A percentile compares a stretch with the other conserved stretches of the same genome.
phyloP scores from a whole-genome alignment of 352 stramenopile species.

The Globisporangium takayamanum region DNA sequence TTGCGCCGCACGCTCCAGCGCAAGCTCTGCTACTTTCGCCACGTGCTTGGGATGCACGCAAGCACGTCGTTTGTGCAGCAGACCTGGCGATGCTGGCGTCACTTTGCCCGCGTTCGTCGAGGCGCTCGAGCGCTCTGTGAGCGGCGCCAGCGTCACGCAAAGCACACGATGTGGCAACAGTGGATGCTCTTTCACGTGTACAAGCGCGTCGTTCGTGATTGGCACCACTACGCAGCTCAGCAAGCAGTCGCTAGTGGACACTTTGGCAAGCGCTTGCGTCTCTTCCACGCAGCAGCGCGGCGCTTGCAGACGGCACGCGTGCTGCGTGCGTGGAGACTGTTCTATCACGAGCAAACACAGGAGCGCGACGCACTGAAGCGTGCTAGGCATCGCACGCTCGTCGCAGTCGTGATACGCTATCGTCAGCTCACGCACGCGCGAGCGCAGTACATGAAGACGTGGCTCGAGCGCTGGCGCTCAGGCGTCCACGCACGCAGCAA shows the following conservation, averaged over 20 bases:
- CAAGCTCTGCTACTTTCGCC: slow-evolving; percentile 33
- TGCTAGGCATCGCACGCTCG: slow-evolving; percentile 1
- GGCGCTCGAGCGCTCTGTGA: slow-evolving; percentile 2
- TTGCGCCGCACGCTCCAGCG: slow-evolving; percentile 14
- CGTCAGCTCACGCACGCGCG: background rate
- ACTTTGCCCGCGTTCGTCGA: background rate
- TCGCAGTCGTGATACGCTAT: slow-evolving; percentile 1
- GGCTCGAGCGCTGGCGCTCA: slow-evolving; percentile 8
- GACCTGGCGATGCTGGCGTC: slow-evolving; percentile 28
- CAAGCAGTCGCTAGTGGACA: slow-evolving; percentile 14
- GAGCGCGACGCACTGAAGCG: slow-evolving; percentile 2
- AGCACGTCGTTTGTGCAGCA: slow-evolving; percentile 19
- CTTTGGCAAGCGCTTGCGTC: slow-evolving; percentile 26
- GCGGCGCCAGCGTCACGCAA: slow-evolving; percentile 6
- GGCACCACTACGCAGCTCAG: slow-evolving; percentile 10
- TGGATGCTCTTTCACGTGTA: slow-evolving; percentile 25
- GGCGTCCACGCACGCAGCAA: background rate
- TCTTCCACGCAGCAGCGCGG: slow-evolving; percentile 14
- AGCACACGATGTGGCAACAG: slow-evolving; percentile 13
- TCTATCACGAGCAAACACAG: background rate
- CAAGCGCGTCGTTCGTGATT: slow-evolving; percentile 18
- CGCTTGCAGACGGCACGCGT: background rate
- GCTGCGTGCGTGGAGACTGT: slow-evolving; percentile 5
- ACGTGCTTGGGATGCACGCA: slow-evolving; percentile 28
- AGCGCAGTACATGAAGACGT: slow-evolving; percentile 5